Evolutionary conservation across 2,329 filamentous ascomycete genomes (phyloP).

Genomic region (Claviceps sp.): DNA sequence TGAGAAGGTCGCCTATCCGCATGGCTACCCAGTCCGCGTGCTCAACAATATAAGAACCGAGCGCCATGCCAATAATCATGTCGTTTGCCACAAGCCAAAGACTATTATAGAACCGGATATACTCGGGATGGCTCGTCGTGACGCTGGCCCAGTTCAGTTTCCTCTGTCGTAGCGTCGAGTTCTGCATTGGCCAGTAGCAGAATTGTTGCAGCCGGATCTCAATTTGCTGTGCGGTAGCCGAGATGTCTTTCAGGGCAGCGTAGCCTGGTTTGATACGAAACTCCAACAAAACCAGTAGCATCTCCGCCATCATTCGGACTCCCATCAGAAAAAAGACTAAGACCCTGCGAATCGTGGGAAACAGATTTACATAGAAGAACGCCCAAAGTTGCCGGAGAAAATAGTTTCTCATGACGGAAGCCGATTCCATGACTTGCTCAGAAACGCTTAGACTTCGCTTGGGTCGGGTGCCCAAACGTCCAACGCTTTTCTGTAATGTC

Average conservation of each 20-base stretch:
- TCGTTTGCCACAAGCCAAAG: slow-evolving; percentile 98
- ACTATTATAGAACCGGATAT: slow-evolving; percentile 98
- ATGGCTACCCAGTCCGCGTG: slow-evolving; percentile 75
- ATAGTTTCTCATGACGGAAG: slow-evolving; percentile 70
- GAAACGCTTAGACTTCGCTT: slow-evolving; percentile 85
- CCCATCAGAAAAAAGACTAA: slow-evolving; percentile 71
- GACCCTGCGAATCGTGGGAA: slow-evolving; percentile 57
- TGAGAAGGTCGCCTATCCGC: slow-evolving; percentile 63
- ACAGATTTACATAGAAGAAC: slow-evolving; percentile 59
- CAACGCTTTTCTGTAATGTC: slow-evolving; percentile 78
- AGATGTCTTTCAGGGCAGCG: slow-evolving; percentile 86
- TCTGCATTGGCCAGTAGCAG: slow-evolving; percentile 98
- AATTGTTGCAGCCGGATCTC: slow-evolving; percentile 96
- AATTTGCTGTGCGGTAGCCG: slow-evolving; percentile 90
- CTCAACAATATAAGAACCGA: slow-evolving; percentile 95
- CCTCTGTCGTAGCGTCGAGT: slow-evolving; percentile 75
- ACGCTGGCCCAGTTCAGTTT: slow-evolving; percentile 93
- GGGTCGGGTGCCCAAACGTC: slow-evolving; percentile 66
- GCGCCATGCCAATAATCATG: slow-evolving; percentile 92
- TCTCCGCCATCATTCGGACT: slow-evolving; percentile 70
- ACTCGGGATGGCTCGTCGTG: slow-evolving; percentile 89
- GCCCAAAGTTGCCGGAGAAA: slow-evolving; percentile 56
- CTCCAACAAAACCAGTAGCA: slow-evolving; percentile 66
- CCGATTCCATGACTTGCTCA: slow-evolving; percentile 87
- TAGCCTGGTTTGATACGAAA: slow-evolving; percentile 68